Percentiles rank a stretch among this genome's conserved stretches.
phyloP scores from a whole-genome alignment of 2,329 filamentous ascomycete species.

The Cladosporium sphaerospermum region DNA sequence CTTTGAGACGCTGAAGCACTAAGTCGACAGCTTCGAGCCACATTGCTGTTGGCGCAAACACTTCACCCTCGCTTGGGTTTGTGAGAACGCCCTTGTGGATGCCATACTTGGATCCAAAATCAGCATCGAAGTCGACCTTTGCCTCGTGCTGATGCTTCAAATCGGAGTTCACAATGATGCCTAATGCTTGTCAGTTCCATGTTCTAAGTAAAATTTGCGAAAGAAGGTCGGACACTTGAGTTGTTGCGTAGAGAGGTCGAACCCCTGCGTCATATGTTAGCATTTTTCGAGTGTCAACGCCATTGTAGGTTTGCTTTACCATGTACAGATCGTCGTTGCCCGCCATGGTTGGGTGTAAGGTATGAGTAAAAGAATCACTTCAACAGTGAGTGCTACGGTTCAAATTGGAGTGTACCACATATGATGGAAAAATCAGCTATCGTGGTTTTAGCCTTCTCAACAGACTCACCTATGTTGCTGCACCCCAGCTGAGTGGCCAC shows the following conservation, averaged over 20 bases:
- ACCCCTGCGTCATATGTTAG: constrained; percentile 46
- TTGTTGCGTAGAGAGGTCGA: constrained; percentile 95
- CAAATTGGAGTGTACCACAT: background rate
- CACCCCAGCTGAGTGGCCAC: background rate
- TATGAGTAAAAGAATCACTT: background rate
- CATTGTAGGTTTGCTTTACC: background rate
- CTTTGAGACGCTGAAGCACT: constrained; percentile 66
- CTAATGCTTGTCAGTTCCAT: constrained; percentile 37
- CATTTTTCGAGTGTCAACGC: too few species aligned
- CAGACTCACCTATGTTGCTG: background rate
- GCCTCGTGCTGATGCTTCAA: constrained; percentile 76
- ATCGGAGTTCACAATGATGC: constrained; percentile 75
- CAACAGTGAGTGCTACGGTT: background rate
- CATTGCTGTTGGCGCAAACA: constrained; percentile 87
- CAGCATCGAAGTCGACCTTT: constrained; percentile 91
- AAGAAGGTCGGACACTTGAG: constrained; percentile 62
- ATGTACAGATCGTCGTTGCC: constrained; percentile 9
- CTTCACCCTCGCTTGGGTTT: constrained; percentile 76
- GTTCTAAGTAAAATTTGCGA: background rate
- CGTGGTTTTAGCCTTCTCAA: background rate
- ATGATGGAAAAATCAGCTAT: background rate
- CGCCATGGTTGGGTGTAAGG: constrained; percentile 1
- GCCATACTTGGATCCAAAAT: constrained; percentile 58
- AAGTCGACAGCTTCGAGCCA: constrained; percentile 91
- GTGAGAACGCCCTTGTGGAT: constrained; percentile 83